These are phyloP conservation scores for Paracorniculantispora psalliotae DNA, from an alignment of 2,329 filamentous ascomycete species.

Conservation along the genomic window DNA sequence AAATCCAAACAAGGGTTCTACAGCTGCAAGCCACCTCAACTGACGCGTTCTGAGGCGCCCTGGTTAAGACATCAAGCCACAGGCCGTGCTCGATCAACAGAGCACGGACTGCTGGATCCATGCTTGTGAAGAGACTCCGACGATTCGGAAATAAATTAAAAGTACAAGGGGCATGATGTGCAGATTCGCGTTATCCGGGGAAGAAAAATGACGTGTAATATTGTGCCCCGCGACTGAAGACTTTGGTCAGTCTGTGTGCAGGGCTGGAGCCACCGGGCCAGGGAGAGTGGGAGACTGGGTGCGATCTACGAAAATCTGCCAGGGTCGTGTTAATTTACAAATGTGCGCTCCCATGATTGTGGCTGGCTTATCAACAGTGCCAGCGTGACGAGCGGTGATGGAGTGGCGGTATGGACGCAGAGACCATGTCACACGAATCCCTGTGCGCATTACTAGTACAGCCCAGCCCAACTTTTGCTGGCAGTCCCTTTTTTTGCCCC, in stretches of 20 bases:
- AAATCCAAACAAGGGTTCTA: background rate
- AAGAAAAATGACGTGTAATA: background rate
- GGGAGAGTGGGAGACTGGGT: too few relatives aligned
- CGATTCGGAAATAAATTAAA: background rate
- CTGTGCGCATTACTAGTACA: background rate
- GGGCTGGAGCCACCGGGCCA: too few relatives aligned
- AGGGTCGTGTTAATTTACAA: too few relatives aligned
- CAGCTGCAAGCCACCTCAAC: background rate
- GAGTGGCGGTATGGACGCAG: background rate
- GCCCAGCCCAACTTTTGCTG: background rate
- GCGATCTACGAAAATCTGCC: too few relatives aligned
- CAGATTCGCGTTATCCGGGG: background rate
- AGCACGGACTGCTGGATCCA: too few relatives aligned
- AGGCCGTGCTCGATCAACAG: too few relatives aligned
- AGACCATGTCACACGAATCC: background rate
- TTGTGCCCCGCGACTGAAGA: background rate
- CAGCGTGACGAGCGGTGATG: background rate
- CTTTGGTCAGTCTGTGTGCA: too few relatives aligned
- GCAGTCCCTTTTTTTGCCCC: background rate
- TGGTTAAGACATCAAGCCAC: background rate
- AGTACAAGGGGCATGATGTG: background rate
- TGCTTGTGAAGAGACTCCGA: background rate
- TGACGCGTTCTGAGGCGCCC: background rate
- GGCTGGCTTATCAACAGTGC: background rate
- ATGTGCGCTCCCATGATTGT: background rate